Percentiles rank a stretch among this genome's conserved stretches.
These are phyloP conservation scores for Pisolithus microcarpus DNA, from an alignment of 768 basidiomycete genomes.

Conservation along the genomic window DNA sequence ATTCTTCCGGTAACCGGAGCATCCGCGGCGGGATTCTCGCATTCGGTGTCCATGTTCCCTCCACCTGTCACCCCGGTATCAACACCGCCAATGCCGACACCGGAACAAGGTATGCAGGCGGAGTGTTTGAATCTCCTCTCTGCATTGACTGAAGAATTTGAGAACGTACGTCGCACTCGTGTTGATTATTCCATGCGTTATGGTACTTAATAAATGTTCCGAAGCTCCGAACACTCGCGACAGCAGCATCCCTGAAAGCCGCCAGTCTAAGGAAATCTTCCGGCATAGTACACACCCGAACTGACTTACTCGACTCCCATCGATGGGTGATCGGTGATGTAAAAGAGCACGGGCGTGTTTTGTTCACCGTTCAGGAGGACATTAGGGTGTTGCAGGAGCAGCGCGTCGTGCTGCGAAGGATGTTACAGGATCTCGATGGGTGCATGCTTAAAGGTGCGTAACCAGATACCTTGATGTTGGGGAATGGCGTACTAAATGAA, in stretches of 20 bases:
- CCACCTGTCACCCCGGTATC: slow-evolving; percentile 6
- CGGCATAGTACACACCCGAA: slow-evolving; percentile 32
- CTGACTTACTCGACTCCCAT: slow-evolving; percentile 38
- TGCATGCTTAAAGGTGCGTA: slow-evolving; percentile 59
- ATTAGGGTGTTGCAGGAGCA: slow-evolving; percentile 41
- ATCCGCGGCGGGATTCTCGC: not conserved
- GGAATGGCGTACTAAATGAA: not conserved
- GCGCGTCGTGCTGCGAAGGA: slow-evolving; percentile 33
- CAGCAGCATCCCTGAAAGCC: slow-evolving; percentile 30
- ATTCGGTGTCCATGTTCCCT: not conserved
- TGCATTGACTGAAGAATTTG: slow-evolving; percentile 45
- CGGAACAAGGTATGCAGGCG: slow-evolving; percentile 59
- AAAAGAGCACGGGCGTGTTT: slow-evolving; percentile 38
- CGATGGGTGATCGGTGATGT: slow-evolving; percentile 55
- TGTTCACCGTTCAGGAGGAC: slow-evolving; percentile 39
- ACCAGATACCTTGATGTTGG: not conserved
- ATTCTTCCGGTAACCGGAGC: not conserved
- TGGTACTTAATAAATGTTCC: not conserved
- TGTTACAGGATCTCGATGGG: slow-evolving; percentile 52
- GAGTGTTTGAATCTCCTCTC: slow-evolving; percentile 49
- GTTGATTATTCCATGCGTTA: not conserved
- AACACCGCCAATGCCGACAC: slow-evolving; percentile 15
- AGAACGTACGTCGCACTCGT: slow-evolving; percentile 40
- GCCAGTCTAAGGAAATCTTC: slow-evolving; percentile 30
- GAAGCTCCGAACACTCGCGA: slow-evolving; percentile 42